These are phyloP conservation scores for Leccinum angustisporum DNA, from an alignment of 1,284 basidiomycete genomes.

Conservation along the genomic window DNA sequence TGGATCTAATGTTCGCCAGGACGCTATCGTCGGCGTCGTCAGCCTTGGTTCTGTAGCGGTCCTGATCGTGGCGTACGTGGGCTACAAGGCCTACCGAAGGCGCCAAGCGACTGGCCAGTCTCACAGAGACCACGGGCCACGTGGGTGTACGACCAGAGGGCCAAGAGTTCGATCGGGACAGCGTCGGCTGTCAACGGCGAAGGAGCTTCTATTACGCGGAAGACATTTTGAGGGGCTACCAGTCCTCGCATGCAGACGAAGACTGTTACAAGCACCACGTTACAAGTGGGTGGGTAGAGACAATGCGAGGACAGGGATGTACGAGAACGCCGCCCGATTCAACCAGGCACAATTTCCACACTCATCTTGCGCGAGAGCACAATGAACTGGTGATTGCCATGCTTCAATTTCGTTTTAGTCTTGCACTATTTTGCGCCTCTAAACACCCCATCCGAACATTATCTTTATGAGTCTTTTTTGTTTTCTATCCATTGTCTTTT, in stretches of 20 bases:
- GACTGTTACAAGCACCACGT: slow-evolving; percentile 30
- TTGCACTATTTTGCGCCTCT: neutral
- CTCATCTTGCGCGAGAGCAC: slow-evolving; percentile 49
- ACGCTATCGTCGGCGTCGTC: slow-evolving; percentile 81
- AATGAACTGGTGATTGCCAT: slow-evolving; percentile 1
- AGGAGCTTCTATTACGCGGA: slow-evolving; percentile 83
- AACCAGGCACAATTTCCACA: slow-evolving; percentile 57
- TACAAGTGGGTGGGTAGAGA: slow-evolving; percentile 1
- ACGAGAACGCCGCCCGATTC: slow-evolving; percentile 53
- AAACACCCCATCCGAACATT: neutral
- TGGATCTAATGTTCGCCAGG: slow-evolving; percentile 46
- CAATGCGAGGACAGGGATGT: slow-evolving; percentile 22
- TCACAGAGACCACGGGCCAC: slow-evolving; percentile 49
- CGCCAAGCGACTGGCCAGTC: slow-evolving; percentile 62
- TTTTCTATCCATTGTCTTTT: neutral
- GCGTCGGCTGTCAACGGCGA: slow-evolving; percentile 64
- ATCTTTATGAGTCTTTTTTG: slow-evolving; percentile 13
- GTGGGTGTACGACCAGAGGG: slow-evolving; percentile 49
- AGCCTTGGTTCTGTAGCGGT: slow-evolving; percentile 70
- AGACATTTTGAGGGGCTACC: slow-evolving; percentile 66
- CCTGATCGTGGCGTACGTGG: slow-evolving; percentile 56
- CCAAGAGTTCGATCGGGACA: slow-evolving; percentile 72
- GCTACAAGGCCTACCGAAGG: slow-evolving; percentile 58
- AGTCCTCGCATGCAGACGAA: slow-evolving; percentile 31
- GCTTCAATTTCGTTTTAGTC: neutral